Percentiles rank a stretch among this genome's conserved stretches.
Conservation (phyloP, 352 stramenopile genomes). For the Phytophthora colocasiae region DNA sequence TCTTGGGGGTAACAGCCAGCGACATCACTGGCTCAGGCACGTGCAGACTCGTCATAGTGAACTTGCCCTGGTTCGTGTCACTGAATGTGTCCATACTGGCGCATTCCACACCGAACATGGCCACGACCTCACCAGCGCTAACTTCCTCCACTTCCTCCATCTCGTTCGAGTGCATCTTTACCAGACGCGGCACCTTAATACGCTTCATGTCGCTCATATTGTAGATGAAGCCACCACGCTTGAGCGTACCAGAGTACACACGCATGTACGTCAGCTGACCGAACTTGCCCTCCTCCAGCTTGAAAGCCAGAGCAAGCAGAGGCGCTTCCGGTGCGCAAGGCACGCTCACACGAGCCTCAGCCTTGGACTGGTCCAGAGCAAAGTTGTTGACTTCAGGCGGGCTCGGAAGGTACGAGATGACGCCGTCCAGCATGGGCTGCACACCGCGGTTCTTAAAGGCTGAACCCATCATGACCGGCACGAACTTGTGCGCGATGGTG, state of each 20-base stretch:
- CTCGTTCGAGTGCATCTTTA: conserved; percentile 99
- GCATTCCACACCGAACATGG: conserved; percentile 99
- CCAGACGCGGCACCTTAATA: conserved; percentile 97
- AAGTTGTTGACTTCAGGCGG: conserved; percentile 96
- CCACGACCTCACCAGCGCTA: conserved; percentile 95
- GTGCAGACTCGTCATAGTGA: conserved; percentile 98
- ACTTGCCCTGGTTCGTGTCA: conserved; percentile 87
- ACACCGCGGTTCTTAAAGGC: conserved; percentile 98
- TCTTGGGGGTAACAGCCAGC: conserved; percentile 96
- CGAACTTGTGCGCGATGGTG: conserved; percentile 98
- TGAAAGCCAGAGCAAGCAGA: conserved; percentile 98
- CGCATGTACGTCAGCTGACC: conserved; percentile 99
- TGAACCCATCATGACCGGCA: conserved; percentile 99
- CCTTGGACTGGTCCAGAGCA: conserved; percentile 94
- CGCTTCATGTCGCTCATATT: conserved; percentile 92
- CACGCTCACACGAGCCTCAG: conserved; percentile 92
- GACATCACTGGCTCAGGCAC: conserved; percentile 99
- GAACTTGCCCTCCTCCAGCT: conserved; percentile 99
- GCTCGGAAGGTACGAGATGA: conserved; percentile 97
- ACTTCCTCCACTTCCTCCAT: conserved; percentile 99
- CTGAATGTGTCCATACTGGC: conserved; percentile 98
- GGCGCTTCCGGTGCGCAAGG: conserved; percentile 89
- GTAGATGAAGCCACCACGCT: conserved; percentile 88
- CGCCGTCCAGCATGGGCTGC: conserved; percentile 98
- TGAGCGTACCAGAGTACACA: conserved; percentile 89